Percentiles rank a stretch among this genome's conserved stretches.
These are phyloP conservation scores for Adiantum capillusveneris DNA, from an alignment of 75 land plant genomes.

Conservation along the genomic window DNA sequence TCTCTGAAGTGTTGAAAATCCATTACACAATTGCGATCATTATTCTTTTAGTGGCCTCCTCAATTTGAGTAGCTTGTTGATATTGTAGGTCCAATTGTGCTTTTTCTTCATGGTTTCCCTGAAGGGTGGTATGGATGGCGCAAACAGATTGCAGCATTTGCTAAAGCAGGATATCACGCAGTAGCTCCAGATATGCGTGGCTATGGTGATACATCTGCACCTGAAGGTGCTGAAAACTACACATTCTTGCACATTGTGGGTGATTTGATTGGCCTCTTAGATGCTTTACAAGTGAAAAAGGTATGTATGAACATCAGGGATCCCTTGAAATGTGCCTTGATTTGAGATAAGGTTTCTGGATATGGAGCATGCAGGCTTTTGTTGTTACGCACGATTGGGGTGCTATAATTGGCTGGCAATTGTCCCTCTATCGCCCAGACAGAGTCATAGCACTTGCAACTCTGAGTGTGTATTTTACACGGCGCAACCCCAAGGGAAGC, in stretches of 20 bases:
- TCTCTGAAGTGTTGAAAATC: background rate
- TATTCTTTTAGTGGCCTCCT: background rate
- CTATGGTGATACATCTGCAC: too few relatives aligned
- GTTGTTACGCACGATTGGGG: constrained; percentile 35
- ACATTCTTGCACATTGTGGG: constrained; percentile 36
- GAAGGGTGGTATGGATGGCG: too few relatives aligned
- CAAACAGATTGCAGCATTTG: constrained; percentile 50
- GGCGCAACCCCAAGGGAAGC: constrained; percentile 11
- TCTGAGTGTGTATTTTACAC: constrained; percentile 30
- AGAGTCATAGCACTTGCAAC: constrained; percentile 28
- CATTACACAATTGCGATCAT: background rate
- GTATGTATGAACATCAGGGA: constrained; percentile 4
- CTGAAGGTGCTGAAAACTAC: constrained; percentile 30
- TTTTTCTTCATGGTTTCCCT: constrained; percentile 73
- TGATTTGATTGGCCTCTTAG: constrained; percentile 50
- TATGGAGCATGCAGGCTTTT: constrained; percentile 12
- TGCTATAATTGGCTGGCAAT: constrained; percentile 24
- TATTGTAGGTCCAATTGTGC: constrained; percentile 41
- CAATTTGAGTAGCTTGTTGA: background rate
- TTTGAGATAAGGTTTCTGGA: background rate
- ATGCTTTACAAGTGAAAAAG: constrained; percentile 24
- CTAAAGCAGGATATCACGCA: constrained; percentile 56
- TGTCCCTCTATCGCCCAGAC: constrained; percentile 37
- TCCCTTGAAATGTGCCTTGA: background rate
- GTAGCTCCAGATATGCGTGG: constrained; percentile 78